A percentile compares a stretch with the other conserved stretches of the same genome.
Conservation (phyloP, 352 stramenopile species). For the Pythium angustatum region DNA sequence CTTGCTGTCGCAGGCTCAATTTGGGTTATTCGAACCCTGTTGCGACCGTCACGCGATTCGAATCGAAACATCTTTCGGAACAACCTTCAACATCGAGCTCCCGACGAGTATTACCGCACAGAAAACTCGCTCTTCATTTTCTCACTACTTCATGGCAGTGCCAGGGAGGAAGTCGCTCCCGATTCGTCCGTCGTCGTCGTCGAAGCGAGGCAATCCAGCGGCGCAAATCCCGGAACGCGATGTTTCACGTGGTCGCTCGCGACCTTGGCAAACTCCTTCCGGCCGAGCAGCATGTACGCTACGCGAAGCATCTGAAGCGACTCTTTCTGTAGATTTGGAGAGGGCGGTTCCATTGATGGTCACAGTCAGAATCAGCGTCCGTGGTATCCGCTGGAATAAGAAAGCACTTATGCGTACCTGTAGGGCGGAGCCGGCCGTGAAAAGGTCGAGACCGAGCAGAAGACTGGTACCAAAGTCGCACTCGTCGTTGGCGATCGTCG, state of each 20-base stretch:
- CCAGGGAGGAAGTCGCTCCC: not conserved
- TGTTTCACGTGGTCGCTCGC: constrained; percentile 39
- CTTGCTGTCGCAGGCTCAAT: not conserved
- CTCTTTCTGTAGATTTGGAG: constrained; percentile 53
- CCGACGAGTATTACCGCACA: too few relatives aligned
- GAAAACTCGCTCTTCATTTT: too few relatives aligned
- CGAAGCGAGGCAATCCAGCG: constrained; percentile 18
- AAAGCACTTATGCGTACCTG: constrained; percentile 33
- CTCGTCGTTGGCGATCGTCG: constrained; percentile 70
- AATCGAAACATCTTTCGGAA: constrained; percentile 6
- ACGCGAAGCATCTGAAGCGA: constrained; percentile 46
- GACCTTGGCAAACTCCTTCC: constrained; percentile 49
- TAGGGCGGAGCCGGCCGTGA: constrained; percentile 39
- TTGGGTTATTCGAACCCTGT: constrained; percentile 19
- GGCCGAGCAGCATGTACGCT: constrained; percentile 51
- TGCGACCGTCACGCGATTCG: not conserved
- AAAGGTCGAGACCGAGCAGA: constrained; percentile 62
- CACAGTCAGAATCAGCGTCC: not conserved
- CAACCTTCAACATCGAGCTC: constrained; percentile 22
- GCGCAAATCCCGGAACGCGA: constrained; percentile 15
- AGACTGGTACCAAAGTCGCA: constrained; percentile 71
- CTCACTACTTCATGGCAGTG: constrained; percentile 4
- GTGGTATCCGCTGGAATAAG: not conserved
- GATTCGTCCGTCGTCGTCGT: not conserved
- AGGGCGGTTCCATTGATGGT: too few relatives aligned